phyloP scores from a whole-genome alignment of 73 alveolate species.

The Effrenium voratum region DNA sequence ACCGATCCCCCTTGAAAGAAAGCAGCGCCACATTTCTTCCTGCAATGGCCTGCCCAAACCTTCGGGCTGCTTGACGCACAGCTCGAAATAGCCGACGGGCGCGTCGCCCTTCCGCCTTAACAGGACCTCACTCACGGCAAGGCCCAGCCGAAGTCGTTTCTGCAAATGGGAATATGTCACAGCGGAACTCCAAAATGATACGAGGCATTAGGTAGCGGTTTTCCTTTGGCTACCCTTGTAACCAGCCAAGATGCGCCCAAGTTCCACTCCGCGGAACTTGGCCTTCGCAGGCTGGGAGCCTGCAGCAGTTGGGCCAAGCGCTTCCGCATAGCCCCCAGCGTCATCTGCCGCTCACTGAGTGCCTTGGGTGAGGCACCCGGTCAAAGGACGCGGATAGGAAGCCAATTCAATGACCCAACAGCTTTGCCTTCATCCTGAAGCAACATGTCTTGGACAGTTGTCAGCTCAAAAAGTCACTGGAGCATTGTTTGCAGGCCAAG shows the following conservation, averaged over 20 bases:
- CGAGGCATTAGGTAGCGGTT: neutral
- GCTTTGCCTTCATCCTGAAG: too few relatives aligned
- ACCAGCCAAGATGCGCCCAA: slow-evolving; percentile 40
- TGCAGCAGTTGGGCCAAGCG: slow-evolving; percentile 46
- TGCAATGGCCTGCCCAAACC: slow-evolving; percentile 29
- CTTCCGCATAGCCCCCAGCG: slow-evolving; percentile 85
- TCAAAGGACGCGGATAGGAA: too few relatives aligned
- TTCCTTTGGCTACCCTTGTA: too few relatives aligned
- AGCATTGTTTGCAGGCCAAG: too few relatives aligned
- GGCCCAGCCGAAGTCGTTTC: neutral
- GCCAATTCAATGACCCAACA: too few relatives aligned
- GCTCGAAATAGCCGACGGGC: slow-evolving; percentile 32
- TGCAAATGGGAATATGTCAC: neutral
- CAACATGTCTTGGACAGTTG: too few relatives aligned
- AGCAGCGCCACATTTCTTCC: neutral
- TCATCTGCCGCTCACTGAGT: slow-evolving; percentile 93
- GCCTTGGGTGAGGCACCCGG: too few relatives aligned
- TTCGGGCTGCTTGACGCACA: slow-evolving; percentile 23
- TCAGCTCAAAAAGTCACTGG: too few relatives aligned
- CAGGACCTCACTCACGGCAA: neutral
- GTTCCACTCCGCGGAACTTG: slow-evolving; percentile 50
- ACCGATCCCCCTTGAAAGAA: neutral
- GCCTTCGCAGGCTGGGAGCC: slow-evolving; percentile 47
- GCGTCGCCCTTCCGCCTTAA: neutral
- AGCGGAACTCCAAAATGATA: neutral